These are phyloP conservation scores for Globisporangium abappressorium DNA, from an alignment of 352 stramenopile genomes.

Conservation along the genomic window DNA sequence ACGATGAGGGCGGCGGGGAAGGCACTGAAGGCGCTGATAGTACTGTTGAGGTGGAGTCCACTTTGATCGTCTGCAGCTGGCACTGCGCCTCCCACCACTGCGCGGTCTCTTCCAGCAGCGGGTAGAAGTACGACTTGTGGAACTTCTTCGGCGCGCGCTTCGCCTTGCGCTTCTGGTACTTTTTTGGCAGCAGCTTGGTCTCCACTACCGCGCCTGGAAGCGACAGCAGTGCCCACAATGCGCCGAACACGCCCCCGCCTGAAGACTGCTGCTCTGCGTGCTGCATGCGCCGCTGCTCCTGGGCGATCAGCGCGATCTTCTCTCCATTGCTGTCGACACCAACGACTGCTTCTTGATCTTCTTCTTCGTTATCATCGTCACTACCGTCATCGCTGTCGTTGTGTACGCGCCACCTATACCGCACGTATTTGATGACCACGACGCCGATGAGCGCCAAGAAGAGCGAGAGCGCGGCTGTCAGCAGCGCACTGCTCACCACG, in stretches of 20 bases:
- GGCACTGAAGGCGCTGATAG: background rate
- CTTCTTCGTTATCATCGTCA: conserved; percentile 20
- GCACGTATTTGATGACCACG: conserved; percentile 11
- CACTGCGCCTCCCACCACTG: conserved; percentile 45
- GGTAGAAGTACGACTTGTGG: conserved; percentile 60
- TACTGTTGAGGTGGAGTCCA: background rate
- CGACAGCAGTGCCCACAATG: conserved; percentile 5
- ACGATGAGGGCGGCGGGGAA: background rate
- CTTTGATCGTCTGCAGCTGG: conserved; percentile 14
- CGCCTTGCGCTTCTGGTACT: background rate
- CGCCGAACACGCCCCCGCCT: background rate
- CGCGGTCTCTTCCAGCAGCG: conserved; percentile 53
- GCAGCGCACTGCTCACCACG: background rate
- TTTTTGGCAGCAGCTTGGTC: conserved; percentile 5
- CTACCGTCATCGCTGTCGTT: conserved; percentile 22
- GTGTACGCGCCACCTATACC: conserved; percentile 4
- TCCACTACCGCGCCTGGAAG: conserved; percentile 4
- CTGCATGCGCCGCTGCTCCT: conserved; percentile 7
- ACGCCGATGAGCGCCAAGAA: conserved; percentile 10
- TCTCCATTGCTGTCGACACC: conserved; percentile 10
- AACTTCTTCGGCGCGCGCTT: conserved; percentile 31
- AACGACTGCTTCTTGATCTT: conserved; percentile 1
- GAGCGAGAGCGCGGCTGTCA: conserved; percentile 13
- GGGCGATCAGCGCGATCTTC: conserved; percentile 13
- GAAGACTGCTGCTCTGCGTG: background rate